A percentile compares a stretch with the other conserved stretches of the same genome.
Conservation (phyloP, 345 rosid genomes). For the Laguncularia racemosa region DNA sequence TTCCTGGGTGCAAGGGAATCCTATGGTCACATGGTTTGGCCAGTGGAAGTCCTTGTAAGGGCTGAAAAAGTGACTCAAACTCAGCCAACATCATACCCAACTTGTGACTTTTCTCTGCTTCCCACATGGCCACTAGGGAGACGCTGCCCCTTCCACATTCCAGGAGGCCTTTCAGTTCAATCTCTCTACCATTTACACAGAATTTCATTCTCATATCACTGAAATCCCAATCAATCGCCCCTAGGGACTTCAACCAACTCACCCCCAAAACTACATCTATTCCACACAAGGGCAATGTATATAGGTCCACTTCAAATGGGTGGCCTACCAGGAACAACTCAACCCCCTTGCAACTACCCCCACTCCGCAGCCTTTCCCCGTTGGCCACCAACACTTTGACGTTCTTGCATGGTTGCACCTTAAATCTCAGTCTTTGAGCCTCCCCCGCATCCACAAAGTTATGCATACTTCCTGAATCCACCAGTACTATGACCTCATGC, state of each 20-base stretch:
- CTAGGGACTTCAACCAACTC: too few relatives aligned
- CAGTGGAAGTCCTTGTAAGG: neutral
- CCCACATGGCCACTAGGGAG: neutral
- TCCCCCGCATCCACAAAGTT: neutral
- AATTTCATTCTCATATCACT: too few relatives aligned
- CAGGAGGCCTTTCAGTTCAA: too few relatives aligned
- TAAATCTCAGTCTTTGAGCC: neutral
- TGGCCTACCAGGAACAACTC: neutral
- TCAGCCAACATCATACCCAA: too few relatives aligned
- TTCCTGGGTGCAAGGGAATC: neutral
- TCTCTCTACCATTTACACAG: too few relatives aligned
- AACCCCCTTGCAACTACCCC: neutral
- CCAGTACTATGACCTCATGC: neutral
- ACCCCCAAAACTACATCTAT: too few relatives aligned
- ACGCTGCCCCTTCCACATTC: too few relatives aligned
- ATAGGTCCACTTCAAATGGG: neutral
- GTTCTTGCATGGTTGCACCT: neutral
- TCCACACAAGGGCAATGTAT: too few relatives aligned
- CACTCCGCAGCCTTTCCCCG: neutral
- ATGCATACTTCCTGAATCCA: neutral
- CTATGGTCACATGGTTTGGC: neutral
- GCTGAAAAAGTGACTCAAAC: neutral
- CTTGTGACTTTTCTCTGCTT: too few relatives aligned
- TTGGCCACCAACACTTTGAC: neutral
- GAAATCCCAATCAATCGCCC: too few relatives aligned